These are phyloP conservation scores for Usnea hakonensis DNA, from an alignment of 495 filamentous ascomycete species.

Conservation along the genomic window DNA sequence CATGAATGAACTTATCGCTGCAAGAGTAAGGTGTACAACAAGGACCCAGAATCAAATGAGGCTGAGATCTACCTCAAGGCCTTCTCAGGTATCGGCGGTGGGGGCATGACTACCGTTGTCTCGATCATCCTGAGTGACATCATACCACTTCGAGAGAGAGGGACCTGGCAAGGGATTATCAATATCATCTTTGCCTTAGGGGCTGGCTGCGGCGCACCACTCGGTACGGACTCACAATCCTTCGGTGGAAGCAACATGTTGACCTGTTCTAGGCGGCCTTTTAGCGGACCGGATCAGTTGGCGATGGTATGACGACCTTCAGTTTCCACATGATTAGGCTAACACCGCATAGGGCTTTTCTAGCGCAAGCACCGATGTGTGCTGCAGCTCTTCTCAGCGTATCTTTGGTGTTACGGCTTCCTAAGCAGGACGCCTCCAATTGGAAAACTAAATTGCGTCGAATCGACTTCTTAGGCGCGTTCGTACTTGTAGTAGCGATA, in stretches of 20 bases:
- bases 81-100: conserved; percentile 71
- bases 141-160: conserved; percentile 66
- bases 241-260: conserved; percentile 1
- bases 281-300: conserved; percentile 71
- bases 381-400: conserved; percentile 60
- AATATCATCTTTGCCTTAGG: conserved; percentile 74
- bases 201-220: conserved; percentile 60
- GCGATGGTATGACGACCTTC: conserved; percentile 56
- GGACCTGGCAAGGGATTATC: conserved; percentile 74
- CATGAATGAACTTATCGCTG: conserved; percentile 35
- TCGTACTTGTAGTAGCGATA: conserved; percentile 61
- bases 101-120: conserved; percentile 77
- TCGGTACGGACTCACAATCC: conserved; percentile 40
- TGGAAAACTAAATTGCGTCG: conserved; percentile 61
- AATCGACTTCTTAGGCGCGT: conserved; percentile 73
- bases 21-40: conserved; percentile 37
- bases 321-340: background rate
- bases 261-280: conserved; percentile 43
- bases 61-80: conserved; percentile 23
- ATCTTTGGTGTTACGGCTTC: conserved; percentile 53
- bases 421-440: conserved; percentile 43
- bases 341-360: conserved; percentile 50
- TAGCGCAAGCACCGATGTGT: conserved; percentile 63
- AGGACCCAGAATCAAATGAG: background rate
- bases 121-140: conserved; percentile 73